Conservation (phyloP, 495 filamentous ascomycete species). For the Hyaloscypha finlandica region DNA sequence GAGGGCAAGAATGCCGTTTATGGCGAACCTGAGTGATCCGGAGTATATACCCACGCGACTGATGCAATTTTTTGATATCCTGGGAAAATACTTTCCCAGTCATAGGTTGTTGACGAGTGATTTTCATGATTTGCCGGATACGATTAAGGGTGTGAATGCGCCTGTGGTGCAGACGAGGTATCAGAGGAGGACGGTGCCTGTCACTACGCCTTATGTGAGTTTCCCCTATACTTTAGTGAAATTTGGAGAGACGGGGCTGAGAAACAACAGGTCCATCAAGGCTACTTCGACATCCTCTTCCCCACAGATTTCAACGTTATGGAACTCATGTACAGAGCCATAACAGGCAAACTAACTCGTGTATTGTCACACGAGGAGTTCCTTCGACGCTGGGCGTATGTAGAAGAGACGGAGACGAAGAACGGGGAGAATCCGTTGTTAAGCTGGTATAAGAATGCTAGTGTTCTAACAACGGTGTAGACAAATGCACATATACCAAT, state of each 20-base stretch:
- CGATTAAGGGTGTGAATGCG: slow-evolving; percentile 79
- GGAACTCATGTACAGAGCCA: slow-evolving; percentile 85
- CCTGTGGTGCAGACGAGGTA: slow-evolving; percentile 96
- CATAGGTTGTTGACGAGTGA: slow-evolving; percentile 90
- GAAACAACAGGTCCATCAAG: slow-evolving; percentile 78
- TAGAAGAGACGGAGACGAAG: slow-evolving; percentile 83
- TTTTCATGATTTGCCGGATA: slow-evolving; percentile 82
- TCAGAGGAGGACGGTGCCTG: slow-evolving; percentile 80
- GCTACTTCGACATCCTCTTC: slow-evolving; percentile 98
- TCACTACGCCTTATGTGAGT: slow-evolving; percentile 86
- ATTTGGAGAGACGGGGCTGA: neutral
- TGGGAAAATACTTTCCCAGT: slow-evolving; percentile 81
- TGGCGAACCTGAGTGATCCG: slow-evolving; percentile 70
- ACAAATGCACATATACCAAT: slow-evolving; percentile 1
- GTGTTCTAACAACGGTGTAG: slow-evolving; percentile 76
- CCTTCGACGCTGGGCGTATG: slow-evolving; percentile 80
- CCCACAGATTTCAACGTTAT: slow-evolving; percentile 89
- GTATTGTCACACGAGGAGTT: slow-evolving; percentile 90
- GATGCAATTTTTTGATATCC: slow-evolving; percentile 94
- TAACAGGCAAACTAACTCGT: slow-evolving; percentile 87
- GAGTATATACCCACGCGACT: slow-evolving; percentile 94
- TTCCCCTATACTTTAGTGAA: slow-evolving; percentile 1
- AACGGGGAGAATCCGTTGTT: slow-evolving; percentile 93
- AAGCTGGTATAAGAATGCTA: slow-evolving; percentile 93
- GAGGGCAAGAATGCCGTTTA: slow-evolving; percentile 62